Evolutionary conservation across 768 basidiomycete genomes (phyloP), one percentile per base, ranked within the genome.

Genomic region (Paxillus involutus): DNA sequence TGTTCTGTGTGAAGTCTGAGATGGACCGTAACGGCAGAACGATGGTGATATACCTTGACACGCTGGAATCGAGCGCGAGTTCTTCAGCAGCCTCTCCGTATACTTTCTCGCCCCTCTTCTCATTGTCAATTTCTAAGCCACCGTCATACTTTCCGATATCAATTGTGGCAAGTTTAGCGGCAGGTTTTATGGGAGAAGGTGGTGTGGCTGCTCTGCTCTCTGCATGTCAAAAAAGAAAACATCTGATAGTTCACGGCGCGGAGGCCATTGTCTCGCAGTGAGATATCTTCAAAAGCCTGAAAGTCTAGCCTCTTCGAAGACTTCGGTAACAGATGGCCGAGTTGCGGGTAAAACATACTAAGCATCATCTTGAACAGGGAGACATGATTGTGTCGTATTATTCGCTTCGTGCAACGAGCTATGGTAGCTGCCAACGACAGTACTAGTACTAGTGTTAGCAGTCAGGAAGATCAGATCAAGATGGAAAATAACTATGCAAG

Each of bases 71-170:
- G 40, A 98, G 76, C 0, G 92, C 92, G 4, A 97, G 75, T 7
- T 89, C 79, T 60, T 85, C 80, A 0, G 90, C 93, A 2, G 90
- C 88, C 57, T 92, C 86, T 1, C 89, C 91, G 37, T 79, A 82
- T 1, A 92, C 83, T 19, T 73, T 74, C 63, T 88, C 83, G n/a
- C 88, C 88, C 56, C 86, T 77, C 59, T 85, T 89, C 65, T 88
- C 88, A 47, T 90, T 86, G 59, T 97, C 96, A 33, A 83, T 74
- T 72, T 97, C 95, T n/a, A 98, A 81, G 3, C 95, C 94, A n/a
- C 94, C 95, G 59, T 99, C 96, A 69, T 99, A 99, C 44, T 75
- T 80, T 29, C 96, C 95, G 33, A 97, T 92, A 63, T 93, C 91
- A 39, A 92, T 70, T 10, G 44, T 21, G 39, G 60, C 33, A 19